Evolutionary conservation across 176 grass and related monocot species (phyloP), one percentile per base, ranked within the genome.

Genomic region (Avena eriantha): DNA sequence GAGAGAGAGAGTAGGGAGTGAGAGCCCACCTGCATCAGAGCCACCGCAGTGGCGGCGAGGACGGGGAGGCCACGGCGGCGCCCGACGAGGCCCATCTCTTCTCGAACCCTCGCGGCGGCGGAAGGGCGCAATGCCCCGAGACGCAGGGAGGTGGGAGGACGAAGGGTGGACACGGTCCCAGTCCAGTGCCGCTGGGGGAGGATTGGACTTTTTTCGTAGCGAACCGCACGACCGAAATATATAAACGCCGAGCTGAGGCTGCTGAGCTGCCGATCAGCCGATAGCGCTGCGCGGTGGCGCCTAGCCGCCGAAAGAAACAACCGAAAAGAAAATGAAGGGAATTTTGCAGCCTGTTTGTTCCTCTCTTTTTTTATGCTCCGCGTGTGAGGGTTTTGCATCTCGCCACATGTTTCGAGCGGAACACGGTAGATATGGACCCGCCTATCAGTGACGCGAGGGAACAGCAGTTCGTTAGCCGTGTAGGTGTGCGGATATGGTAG

Each of bases 191-290:
- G 39, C 57, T 75, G 66, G 43, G 35, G n/a, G 82, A 50, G 47
- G 47, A 59, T 87, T 87, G 89, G 89, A 90, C 80, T 66, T 83
- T 83, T 64, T 55, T 76, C 31, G 68, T 41, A 50, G 39, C 3
- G 68, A 53, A n/a, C 45, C 46, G 74, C 65, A 22, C 84, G 64
- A 19, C 65, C 80, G 77, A 10, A 41, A 60, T 76, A 69, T 87
- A 87, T 87, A 76, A 1, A 0, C 49, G 58, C 26, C 63, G 29
- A n/a, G 75, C 41, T 24, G 46, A 39, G 31, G 66, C 45, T 23
- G 79, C 16, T 11, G 64, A 71, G 64, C 80, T 65, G 78, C 60
- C 14, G 73, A 78, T 59, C 65, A 74, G 63, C 57, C 43, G 63
- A 12, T 17, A 18, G 65, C 51, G 64, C 59, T 29, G 19, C 46